Base-by-base conservation (phyloP, 164 flowering plant species). In the Aristolochia fimbriata region DNA sequence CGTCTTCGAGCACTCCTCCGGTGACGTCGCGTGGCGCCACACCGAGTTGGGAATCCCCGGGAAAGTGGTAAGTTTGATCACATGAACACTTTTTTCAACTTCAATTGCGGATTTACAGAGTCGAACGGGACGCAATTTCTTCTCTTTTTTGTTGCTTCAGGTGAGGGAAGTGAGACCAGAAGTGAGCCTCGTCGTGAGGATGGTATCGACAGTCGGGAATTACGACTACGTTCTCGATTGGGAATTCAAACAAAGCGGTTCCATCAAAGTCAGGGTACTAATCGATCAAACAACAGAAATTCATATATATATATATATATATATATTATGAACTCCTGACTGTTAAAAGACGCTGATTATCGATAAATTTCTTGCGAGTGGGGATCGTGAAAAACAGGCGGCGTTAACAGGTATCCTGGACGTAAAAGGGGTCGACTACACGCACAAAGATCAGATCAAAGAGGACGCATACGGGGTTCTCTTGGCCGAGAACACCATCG, bases 161-260 rank as follows among this genome's bases (percentile, higher is more conserved):
- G 61, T 82, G n/a, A 33, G 72, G 45, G 79, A 76, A 64, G 79
- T 65, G 4, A 60, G 81, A 47, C 80, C 77, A 14, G 83, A 83
- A 23, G 71, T 78, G 48, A 81, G 53, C 24, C 55, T 85, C 20
- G 85, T 84, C 30, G 87, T 75, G 23, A 74, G 91, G 61, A 79
- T 75, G 82, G 80, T 79, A 1, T 69, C 85, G 15, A 69, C 85
- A 0, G 75, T 81, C 0, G 85, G 85, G 31, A 84, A 82, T 63
- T 82, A 84, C 66, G 87, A 84, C 63, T 78, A 84, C 24, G 61
- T 82, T 3, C 47, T 80, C 50, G 87, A 84, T 51, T 82, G 82
- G 87, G 91, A 78, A 47, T 82, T 84, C 68, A 76, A 77, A 68
- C 82, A 73, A 17, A 75, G 68, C 59, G 89, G 86, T 2, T 68